A percentile compares a stretch with the other conserved stretches of the same genome.
phyloP scores from a whole-genome alignment of 495 filamentous ascomycete species.

The Xylaria scruposa region DNA sequence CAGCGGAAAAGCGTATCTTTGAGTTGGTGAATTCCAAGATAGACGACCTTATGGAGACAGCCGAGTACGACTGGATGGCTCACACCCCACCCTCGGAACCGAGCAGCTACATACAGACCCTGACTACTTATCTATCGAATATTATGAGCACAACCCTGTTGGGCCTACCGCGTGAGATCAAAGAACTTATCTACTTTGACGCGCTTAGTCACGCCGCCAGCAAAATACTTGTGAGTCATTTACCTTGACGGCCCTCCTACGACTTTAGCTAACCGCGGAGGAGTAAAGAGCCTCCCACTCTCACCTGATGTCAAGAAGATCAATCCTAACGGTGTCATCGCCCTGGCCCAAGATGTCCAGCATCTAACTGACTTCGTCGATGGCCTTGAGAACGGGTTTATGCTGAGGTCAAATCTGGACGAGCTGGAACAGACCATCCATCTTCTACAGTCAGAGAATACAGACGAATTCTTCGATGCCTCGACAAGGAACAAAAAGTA shows the following conservation, averaged over 20 bases:
- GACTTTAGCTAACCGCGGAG: conserved; percentile 17
- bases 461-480: conserved; percentile 94
- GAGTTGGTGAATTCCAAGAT: conserved; percentile 99
- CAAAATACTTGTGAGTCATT: conserved; percentile 74
- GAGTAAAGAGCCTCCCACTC: conserved; percentile 73
- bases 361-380: conserved; percentile 87
- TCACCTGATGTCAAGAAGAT: conserved; percentile 81
- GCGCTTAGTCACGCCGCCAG: conserved; percentile 88
- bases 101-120: conserved; percentile 90
- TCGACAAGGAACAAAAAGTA: conserved; percentile 89
- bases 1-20: conserved; percentile 96
- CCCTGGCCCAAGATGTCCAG: conserved; percentile 80
- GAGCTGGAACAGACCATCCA: conserved; percentile 89
- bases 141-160: conserved; percentile 95
- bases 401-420: conserved; percentile 84
- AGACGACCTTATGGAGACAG: conserved; percentile 94
- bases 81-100: conserved; percentile 68
- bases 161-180: conserved; percentile 90
- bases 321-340: conserved; percentile 81
- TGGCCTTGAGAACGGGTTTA: conserved; percentile 74
- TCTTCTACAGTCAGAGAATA: conserved; percentile 85
- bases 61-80: conserved; percentile 95
- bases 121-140: conserved; percentile 91
- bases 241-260: not conserved
- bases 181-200: conserved; percentile 97